Conservation (phyloP, 140 eudicot species). For the Oenanthe javanica region DNA sequence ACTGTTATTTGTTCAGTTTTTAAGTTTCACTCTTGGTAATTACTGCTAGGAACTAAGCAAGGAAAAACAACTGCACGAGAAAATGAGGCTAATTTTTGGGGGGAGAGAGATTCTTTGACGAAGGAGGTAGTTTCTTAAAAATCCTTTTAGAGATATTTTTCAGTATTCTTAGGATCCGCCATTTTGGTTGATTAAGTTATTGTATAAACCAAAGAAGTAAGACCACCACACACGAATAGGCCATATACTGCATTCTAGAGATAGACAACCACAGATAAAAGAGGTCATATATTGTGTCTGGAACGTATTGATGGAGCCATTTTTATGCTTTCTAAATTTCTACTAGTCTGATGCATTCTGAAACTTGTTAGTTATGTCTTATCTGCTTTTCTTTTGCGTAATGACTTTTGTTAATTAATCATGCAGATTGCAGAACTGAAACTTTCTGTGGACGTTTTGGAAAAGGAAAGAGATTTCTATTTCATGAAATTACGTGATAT, state of each 20-base stretch:
- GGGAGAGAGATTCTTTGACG: conserved; percentile 46
- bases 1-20: neutral
- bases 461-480: conserved; percentile 88
- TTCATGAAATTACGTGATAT: conserved; percentile 79
- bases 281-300: neutral
- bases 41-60: conserved; percentile 44
- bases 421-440: conserved; percentile 69
- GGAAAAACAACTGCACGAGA: conserved; percentile 28
- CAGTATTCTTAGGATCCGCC: neutral
- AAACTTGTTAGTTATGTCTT: neutral
- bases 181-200: conserved; percentile 7
- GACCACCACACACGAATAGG: neutral
- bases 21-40: neutral
- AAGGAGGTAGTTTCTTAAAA: conserved; percentile 53
- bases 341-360: neutral
- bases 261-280: neutral
- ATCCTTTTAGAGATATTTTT: conserved; percentile 2
- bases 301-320: too few relatives aligned
- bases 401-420: conserved; percentile 7
- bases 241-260: neutral
- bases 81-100: conserved; percentile 14
- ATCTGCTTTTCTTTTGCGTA: neutral
- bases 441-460: conserved; percentile 75
- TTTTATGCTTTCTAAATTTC: neutral
- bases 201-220: neutral